A percentile compares a stretch with the other conserved stretches of the same genome.
These are phyloP conservation scores for Cordyceps tenuipes DNA, from an alignment of 2,329 filamentous ascomycete genomes.

Conservation along the genomic window DNA sequence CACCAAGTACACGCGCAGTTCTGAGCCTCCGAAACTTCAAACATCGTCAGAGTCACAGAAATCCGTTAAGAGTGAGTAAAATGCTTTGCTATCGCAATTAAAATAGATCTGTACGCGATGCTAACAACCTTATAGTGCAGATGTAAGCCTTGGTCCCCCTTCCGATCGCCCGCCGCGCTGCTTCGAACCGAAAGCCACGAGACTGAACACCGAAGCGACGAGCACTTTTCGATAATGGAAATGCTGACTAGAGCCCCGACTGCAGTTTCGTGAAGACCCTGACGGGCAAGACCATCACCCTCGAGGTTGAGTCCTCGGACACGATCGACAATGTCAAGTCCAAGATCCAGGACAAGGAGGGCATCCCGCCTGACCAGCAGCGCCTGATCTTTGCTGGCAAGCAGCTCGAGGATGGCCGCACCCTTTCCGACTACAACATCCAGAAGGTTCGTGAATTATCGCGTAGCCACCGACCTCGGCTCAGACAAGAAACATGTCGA, in stretches of 20 bases:
- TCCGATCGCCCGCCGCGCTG: slow-evolving; percentile 15
- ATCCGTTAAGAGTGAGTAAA: slow-evolving; percentile 51
- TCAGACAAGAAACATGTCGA: neutral
- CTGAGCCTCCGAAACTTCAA: slow-evolving; percentile 28
- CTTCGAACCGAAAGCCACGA: neutral
- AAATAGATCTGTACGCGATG: slow-evolving; percentile 16
- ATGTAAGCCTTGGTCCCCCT: slow-evolving; percentile 55
- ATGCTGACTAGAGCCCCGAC: slow-evolving; percentile 14
- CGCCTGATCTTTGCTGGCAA: slow-evolving; percentile 98
- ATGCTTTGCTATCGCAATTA: neutral
- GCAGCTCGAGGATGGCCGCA: slow-evolving; percentile 97
- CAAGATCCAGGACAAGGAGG: slow-evolving; percentile 99
- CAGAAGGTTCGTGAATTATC: slow-evolving; percentile 66
- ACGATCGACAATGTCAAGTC: slow-evolving; percentile 99
- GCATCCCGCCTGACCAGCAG: slow-evolving; percentile 96
- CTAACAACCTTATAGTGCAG: slow-evolving; percentile 65
- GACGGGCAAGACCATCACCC: slow-evolving; percentile 98
- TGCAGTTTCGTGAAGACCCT: slow-evolving; percentile 99
- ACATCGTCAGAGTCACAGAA: slow-evolving; percentile 40
- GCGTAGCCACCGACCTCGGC: neutral
- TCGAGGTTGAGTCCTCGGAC: slow-evolving; percentile 80
- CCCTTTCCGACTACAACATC: slow-evolving; percentile 97
- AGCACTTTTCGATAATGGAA: neutral
- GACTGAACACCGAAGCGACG: neutral
- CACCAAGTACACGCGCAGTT: slow-evolving; percentile 37